Evolutionary conservation across 441 rosid genomes (phyloP).

Genomic region (Raphanus hybrid): DNA sequence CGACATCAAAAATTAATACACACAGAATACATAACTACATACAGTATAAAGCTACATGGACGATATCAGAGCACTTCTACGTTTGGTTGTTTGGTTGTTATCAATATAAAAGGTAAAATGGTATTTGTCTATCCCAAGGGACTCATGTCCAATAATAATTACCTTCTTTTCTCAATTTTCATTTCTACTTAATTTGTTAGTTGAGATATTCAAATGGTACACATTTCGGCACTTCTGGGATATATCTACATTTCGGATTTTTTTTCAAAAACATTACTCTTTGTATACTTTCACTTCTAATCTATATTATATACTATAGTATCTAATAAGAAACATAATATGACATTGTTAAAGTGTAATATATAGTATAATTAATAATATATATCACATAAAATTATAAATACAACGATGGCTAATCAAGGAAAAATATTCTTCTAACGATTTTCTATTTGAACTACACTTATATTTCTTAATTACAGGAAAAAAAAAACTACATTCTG

Average conservation of each 20-base stretch:
- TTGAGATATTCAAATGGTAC: slow-evolving; percentile 19
- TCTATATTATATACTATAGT: neutral
- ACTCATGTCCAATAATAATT: slow-evolving; percentile 3
- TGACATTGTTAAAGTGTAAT: neutral
- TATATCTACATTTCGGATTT: neutral
- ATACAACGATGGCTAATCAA: neutral
- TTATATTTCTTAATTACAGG: no score
- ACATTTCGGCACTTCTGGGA: neutral
- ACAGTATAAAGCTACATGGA: slow-evolving; percentile 7
- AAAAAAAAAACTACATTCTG: no score
- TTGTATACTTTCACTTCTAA: neutral
- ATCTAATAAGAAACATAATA: neutral
- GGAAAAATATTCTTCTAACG: neutral
- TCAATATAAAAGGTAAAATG: neutral
- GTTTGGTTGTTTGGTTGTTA: neutral
- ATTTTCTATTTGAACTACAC: neutral
- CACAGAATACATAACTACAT: neutral
- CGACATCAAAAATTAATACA: neutral
- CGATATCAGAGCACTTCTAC: slow-evolving; percentile 7
- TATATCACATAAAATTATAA: neutral
- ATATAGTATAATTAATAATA: neutral
- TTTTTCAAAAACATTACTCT: neutral
- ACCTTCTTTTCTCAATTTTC: neutral
- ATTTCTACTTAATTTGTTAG: slow-evolving; percentile 42
- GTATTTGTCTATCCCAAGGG: neutral